Evolutionary conservation across 257 asterid species (phyloP), one percentile per base, ranked within the genome.

Genomic region (Solanum medicagineum): DNA sequence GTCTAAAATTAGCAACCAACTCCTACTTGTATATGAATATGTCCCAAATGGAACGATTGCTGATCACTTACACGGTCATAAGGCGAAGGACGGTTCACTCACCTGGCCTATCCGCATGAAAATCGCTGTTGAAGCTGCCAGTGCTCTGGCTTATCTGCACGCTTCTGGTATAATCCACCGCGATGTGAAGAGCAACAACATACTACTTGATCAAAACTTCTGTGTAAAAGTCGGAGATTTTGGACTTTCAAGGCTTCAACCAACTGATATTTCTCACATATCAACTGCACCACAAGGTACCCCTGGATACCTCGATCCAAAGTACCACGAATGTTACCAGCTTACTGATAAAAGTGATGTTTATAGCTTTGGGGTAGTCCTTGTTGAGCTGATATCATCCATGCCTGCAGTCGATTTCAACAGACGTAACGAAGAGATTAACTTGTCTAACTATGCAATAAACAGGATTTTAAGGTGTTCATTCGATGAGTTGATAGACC

Each of bases 241-340:
- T 40, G 87, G 85, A 22, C 87, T 85, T 54, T 85, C 87, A 22
- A 80, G 85, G 17, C 74, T 66, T 40, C 42, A 47, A 49, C 85
- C 70, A 6, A 42, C 24, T 14, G 80, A 85, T 51, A 83, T 63
- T 4, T 60, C 87, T 44, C 87, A 85, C 19, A 44, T 85, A 54
- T 85, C 87, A 36, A 85, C 87, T 14, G 87, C 87, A 36, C 87
- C 87, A 5, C 87, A 85, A 6, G 87, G 87, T 8, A 85, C 87
- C 49, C 87, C 87, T 49, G 87, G 87, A 0, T 85, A 85, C 22
- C 73, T 85, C 26, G 87, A 85, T 45, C 87, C 87, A 45, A 73
- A 85, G 81, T 85, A 85, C 63, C 77, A 85, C 81, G 85, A 85
- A 62, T 66, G 81, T 70, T 85, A 85, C 51, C 87, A 85, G 22